Evolutionary conservation across 495 filamentous ascomycete species (phyloP), one percentile per base, ranked within the genome.

Genomic region (Xylaria palmicola): DNA sequence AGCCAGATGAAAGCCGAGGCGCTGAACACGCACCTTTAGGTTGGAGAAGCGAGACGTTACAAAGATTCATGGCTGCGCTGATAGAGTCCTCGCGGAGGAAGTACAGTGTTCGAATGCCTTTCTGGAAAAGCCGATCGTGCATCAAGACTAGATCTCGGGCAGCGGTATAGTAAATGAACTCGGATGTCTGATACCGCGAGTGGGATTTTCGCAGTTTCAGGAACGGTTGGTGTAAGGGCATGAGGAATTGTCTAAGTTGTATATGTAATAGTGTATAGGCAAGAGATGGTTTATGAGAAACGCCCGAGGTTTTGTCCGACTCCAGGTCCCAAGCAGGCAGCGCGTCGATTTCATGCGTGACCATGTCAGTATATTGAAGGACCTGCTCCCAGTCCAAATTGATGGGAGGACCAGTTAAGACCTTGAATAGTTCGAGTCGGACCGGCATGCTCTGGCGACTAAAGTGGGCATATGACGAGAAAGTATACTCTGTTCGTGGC

Each of bases 1-100:
- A 19, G 51, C 24, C 1, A 26, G 20, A 41, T 8, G 5, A 8
- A 45, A 41, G 41, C 6, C 50, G 44, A 19, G 34, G 36, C 29
- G n/a, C 20, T 6, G 1, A 4, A 24, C 34, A 27, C 47, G 2
- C 67, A 75, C 72, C 73, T 65, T 72, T 69, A n/a, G 78, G 78
- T 59, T 82, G 79, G 20, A 79, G 76, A 64, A 82, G 72, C 13
- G 78, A 76, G 48, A 82, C 73, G 56, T 75, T 76, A 69, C 73
- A 76, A 32, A 74, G 65, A 45, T 72, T 69, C 40, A 74, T 66
- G 20, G 72, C 66, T 0, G 68, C 65, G 37, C 67, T 64, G 52
- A 72, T 62, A 4, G 71, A 64, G 30, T 74, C 72, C 52, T 73
- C 72, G 5, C 72, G 70, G 13, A 74, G 64, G 41, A 71, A 69